These are phyloP conservation scores for Cladosporium colombiae DNA, from an alignment of 2,329 filamentous ascomycete genomes.

Conservation along the genomic window DNA sequence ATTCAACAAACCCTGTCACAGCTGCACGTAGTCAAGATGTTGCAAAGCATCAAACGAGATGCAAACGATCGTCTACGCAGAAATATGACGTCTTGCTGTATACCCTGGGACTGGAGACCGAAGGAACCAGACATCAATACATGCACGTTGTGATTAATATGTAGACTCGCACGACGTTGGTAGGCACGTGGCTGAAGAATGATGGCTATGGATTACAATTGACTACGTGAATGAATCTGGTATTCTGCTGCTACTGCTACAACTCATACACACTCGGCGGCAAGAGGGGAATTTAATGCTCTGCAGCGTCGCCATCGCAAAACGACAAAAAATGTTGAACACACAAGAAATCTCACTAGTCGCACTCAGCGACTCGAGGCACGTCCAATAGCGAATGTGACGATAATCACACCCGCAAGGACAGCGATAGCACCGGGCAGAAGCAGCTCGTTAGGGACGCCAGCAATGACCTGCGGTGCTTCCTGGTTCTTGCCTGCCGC, in stretches of 20 bases:
- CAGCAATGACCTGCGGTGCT: conserved; percentile 79
- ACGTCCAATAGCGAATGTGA: conserved; percentile 76
- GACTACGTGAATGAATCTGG: conserved; percentile 3
- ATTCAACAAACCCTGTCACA: neutral
- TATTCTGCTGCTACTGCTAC: conserved; percentile 21
- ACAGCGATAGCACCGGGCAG: conserved; percentile 93
- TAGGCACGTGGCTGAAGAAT: neutral
- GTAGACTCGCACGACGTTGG: neutral
- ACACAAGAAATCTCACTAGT: neutral
- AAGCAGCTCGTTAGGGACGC: conserved; percentile 90
- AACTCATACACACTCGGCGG: conserved; percentile 11
- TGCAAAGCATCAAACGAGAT: neutral
- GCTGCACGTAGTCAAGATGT: neutral
- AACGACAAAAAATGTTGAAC: neutral
- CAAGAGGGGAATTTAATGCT: conserved; percentile 19
- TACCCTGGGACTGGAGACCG: too few relatives aligned
- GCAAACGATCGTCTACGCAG: neutral
- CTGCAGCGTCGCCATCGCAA: conserved; percentile 8
- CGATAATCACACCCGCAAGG: conserved; percentile 89
- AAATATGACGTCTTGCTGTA: neutral
- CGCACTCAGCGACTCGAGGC: conserved; percentile 28
- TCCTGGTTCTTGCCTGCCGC: conserved; percentile 51
- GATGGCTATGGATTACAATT: neutral
- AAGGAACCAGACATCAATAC: neutral
- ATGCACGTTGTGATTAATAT: neutral